Conservation (phyloP, 1,139 yeast species). For the Pichia sp. region DNA sequence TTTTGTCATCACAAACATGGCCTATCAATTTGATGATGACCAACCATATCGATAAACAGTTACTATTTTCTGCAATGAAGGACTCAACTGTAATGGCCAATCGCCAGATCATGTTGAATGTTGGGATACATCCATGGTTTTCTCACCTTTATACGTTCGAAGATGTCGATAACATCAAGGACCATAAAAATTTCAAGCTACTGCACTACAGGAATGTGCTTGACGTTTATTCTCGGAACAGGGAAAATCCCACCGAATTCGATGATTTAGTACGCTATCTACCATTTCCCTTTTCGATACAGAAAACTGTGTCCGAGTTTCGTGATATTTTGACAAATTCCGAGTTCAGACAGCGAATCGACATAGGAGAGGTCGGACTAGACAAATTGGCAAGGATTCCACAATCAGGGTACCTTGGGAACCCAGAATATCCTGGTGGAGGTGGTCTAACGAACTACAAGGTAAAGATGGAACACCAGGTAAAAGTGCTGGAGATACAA, state of each 20-base stretch:
- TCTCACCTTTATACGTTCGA: constrained; percentile 52
- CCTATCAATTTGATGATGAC: constrained; percentile 50
- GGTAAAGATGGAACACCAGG: constrained; percentile 65
- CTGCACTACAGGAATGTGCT: constrained; percentile 56
- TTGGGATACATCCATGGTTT: constrained; percentile 93
- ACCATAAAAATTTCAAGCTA: constrained; percentile 28
- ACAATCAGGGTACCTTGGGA: constrained; percentile 51
- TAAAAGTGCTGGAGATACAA: constrained; percentile 45
- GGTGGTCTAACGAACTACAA: constrained; percentile 20
- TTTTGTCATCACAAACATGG: constrained; percentile 3
- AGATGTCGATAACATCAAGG: constrained; percentile 18
- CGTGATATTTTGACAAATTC: constrained; percentile 26
- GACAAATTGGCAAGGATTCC: constrained; percentile 77
- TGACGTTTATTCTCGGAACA: constrained; percentile 10
- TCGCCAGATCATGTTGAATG: constrained; percentile 49
- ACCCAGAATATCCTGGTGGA: constrained; percentile 9
- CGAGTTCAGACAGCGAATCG: constrained; percentile 8
- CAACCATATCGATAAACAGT: constrained; percentile 43
- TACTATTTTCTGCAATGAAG: constrained; percentile 24
- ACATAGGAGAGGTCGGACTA: constrained; percentile 85
- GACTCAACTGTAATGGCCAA: constrained; percentile 22
- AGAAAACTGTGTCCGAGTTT: constrained; percentile 34
- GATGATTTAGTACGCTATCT: constrained; percentile 43
- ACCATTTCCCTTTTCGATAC: constrained; percentile 58
- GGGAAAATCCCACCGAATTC: constrained; percentile 6